Percentiles rank a stretch among this genome's conserved stretches.
phyloP scores from a whole-genome alignment of 2,329 filamentous ascomycete genomes.

The Botrytis porri region DNA sequence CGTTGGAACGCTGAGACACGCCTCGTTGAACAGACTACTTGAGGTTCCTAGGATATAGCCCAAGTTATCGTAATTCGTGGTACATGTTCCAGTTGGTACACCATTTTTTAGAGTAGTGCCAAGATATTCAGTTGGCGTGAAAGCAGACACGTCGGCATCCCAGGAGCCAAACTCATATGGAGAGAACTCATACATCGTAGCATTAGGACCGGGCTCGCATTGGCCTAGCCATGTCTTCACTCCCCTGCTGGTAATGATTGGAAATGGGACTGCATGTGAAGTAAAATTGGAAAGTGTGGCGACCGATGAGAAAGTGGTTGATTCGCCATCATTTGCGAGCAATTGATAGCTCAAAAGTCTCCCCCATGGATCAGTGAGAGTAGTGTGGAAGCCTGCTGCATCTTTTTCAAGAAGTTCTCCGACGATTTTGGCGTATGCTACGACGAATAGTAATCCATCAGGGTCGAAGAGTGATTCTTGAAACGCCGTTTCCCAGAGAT shows the following conservation, averaged over 20 bases:
- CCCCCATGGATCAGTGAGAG: constrained; percentile 31
- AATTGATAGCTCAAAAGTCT: constrained; percentile 30
- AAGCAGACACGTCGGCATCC: constrained; percentile 58
- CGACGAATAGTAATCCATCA: constrained; percentile 36
- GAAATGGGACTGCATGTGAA: constrained; percentile 42
- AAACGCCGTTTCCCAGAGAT: constrained; percentile 44
- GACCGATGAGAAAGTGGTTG: constrained; percentile 30
- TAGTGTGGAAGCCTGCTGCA: constrained; percentile 32
- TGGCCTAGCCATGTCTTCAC: constrained; percentile 40
- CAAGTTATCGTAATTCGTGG: constrained; percentile 48
- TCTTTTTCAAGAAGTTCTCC: constrained; percentile 34
- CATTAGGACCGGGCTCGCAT: constrained; percentile 45
- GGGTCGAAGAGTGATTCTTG: constrained; percentile 41
- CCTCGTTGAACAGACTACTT: constrained; percentile 42
- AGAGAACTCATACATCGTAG: constrained; percentile 62
- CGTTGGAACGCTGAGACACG: constrained; percentile 22
- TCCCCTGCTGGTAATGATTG: constrained; percentile 45
- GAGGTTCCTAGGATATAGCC: constrained; percentile 48
- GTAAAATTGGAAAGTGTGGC: constrained; percentile 42
- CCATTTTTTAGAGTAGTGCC: constrained; percentile 57
- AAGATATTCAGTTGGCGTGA: constrained; percentile 57
- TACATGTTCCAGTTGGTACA: constrained; percentile 41
- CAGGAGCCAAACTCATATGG: constrained; percentile 66
- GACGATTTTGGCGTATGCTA: constrained; percentile 28
- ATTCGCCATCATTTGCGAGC: constrained; percentile 20